Percentiles rank a stretch among this genome's conserved stretches.
phyloP scores from a whole-genome alignment of 495 filamentous ascomycete species.

The Parachaetomium inaequale region DNA sequence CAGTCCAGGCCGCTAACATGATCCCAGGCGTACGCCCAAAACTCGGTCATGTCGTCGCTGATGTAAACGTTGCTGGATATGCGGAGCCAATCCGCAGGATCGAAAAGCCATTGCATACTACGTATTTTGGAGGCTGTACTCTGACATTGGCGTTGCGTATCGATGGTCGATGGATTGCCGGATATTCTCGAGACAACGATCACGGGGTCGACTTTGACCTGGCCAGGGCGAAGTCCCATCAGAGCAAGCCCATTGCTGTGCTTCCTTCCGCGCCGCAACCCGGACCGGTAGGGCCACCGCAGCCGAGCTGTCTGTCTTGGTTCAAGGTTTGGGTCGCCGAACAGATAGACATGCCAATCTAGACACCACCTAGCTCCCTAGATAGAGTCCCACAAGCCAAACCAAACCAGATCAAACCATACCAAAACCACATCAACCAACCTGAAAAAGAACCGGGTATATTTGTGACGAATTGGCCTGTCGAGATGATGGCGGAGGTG shows the following conservation, averaged over 20 bases:
- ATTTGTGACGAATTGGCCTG: too few species aligned
- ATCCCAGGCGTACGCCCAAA: conserved; percentile 72
- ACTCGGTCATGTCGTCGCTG: conserved; percentile 63
- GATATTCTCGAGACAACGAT: not conserved
- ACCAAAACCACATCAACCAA: too few species aligned
- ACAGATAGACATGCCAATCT: not conserved
- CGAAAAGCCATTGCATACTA: not conserved
- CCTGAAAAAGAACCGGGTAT: not conserved
- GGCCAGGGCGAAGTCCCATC: not conserved
- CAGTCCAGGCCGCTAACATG: not conserved
- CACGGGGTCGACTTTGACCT: not conserved
- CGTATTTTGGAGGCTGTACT: not conserved
- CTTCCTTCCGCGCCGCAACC: not conserved
- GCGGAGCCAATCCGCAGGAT: not conserved
- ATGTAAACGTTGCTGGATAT: conserved; percentile 34
- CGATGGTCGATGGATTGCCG: not conserved
- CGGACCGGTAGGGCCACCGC: not conserved
- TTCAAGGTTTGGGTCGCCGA: not conserved
- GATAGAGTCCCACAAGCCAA: not conserved
- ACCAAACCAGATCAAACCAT: too few species aligned
- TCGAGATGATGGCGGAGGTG: too few species aligned
- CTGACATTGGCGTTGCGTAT: not conserved
- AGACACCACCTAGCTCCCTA: not conserved
- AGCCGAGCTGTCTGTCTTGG: not conserved
- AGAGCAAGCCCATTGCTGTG: not conserved